Base-by-base conservation (phyloP, 352 stramenopile species). In the Blastocystis hominis region DNA sequence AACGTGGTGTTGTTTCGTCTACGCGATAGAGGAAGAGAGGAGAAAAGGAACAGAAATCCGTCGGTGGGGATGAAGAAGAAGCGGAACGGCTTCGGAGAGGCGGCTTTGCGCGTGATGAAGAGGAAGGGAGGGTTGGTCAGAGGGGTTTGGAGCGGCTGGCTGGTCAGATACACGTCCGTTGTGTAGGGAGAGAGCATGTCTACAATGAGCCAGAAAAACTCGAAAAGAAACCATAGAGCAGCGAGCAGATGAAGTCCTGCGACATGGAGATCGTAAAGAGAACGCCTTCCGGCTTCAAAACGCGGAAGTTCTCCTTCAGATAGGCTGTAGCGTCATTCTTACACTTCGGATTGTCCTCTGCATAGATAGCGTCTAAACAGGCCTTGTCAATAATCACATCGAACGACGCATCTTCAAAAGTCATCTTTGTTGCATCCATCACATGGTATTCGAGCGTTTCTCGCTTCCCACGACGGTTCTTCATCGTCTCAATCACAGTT, bases 381-480 rank as follows among this genome's bases (percentile, higher is more conserved):
- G 70, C 70, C 70, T 86, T 86, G 40, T 86, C 76, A 44, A 86
- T 86, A 36, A 86, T 54, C 13, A 86, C 59, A 86, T 86, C 76
- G 40, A 86, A 86, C 5, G 55, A 50, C 7, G 38, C 76, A 75
- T 86, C 63, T 54, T 69, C 76, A 47, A 86, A 86, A 6, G 59
- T 46, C 76, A 86, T 86, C 2, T 86, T 86, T 17, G 76, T 86
- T 50, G 76, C 76, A 44, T 86, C 50, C 76, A 86, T 86, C 9
- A 86, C 76, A 30, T 54, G n/a, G 61, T 76, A 86, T 17, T 54
- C 20, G 20, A 86, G 24, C n/a, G 46, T 59, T 9, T 24, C 34
- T 61, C 63, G 24, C 36, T 34, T 24, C 77, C 63, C 76, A 5
- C 47, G 42, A 24, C 63, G 55, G 6, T 86, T 59, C 20, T 46